Percentiles rank a stretch among this genome's conserved stretches.
These are phyloP conservation scores for Scutellaria minor DNA, from an alignment of 257 asterid genomes.

Conservation along the genomic window DNA sequence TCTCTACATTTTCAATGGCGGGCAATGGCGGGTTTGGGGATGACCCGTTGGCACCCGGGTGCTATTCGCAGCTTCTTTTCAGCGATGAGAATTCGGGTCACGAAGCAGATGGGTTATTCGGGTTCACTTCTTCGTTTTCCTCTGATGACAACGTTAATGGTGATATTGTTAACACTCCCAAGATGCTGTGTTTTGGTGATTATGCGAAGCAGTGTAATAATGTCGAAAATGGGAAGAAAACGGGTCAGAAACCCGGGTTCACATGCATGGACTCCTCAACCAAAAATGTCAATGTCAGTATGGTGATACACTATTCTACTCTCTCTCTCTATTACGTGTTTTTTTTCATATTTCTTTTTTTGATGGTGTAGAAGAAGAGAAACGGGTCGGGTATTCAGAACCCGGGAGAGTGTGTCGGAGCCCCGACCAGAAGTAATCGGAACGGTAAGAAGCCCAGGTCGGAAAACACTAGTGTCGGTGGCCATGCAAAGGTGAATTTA, in stretches of 20 bases:
- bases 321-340: background rate
- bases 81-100: constrained; percentile 45
- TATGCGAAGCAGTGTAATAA: constrained; percentile 31
- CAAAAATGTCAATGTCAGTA: constrained; percentile 29
- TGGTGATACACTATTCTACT: background rate
- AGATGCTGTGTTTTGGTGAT: constrained; percentile 74
- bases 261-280: constrained; percentile 59
- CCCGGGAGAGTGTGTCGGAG: constrained; percentile 35
- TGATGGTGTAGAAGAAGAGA: constrained; percentile 49
- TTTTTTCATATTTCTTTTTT: background rate
- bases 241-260: constrained; percentile 45
- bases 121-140: constrained; percentile 43
- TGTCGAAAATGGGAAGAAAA: constrained; percentile 11
- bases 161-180: constrained; percentile 34
- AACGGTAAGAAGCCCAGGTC: constrained; percentile 58
- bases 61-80: constrained; percentile 71
- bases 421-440: constrained; percentile 44
- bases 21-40: constrained; percentile 45
- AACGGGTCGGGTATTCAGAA: constrained; percentile 43
- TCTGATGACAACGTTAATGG: constrained; percentile 17
- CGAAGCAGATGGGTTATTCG: constrained; percentile 42
- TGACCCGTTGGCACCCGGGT: constrained; percentile 53
- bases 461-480: constrained; percentile 35
- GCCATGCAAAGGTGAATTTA: constrained; percentile 77
- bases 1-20: constrained; percentile 41